Evolutionary conservation across 257 asterid species (phyloP).

Genomic region (Solanum sejunctum): DNA sequence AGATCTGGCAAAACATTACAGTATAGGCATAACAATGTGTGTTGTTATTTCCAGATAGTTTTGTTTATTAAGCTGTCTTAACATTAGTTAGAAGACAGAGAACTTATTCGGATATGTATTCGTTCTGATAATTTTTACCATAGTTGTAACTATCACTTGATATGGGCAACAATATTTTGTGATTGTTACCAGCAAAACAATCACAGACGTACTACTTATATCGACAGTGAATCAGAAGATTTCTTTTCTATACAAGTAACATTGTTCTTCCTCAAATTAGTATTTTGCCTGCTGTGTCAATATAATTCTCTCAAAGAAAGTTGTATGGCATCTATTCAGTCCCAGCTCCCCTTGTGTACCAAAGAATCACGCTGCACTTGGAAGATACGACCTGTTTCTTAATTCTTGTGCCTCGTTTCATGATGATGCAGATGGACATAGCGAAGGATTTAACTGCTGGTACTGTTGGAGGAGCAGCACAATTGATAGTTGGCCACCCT

Average conservation of each 20-base stretch:
- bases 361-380: neutral
- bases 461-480: constrained; percentile 88
- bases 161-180: neutral
- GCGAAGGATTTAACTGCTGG: constrained; percentile 65
- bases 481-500: constrained; percentile 85
- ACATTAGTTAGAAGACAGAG: neutral
- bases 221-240: neutral
- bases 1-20: no score
- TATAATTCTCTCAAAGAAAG: neutral
- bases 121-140: neutral
- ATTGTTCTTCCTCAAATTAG: neutral
- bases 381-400: neutral
- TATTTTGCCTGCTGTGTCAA: neutral
- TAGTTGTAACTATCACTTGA: neutral
- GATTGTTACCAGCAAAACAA: neutral
- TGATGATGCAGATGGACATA: constrained; percentile 57
- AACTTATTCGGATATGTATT: neutral
- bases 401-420: neutral
- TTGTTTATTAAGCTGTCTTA: neutral
- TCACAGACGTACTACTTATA: neutral
- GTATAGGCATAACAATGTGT: neutral
- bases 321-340: neutral
- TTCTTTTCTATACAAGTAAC: neutral
- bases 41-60: neutral
- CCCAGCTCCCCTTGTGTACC: neutral